Evolutionary conservation across 257 asterid species (phyloP).

Genomic region (Henckelia pumila): DNA sequence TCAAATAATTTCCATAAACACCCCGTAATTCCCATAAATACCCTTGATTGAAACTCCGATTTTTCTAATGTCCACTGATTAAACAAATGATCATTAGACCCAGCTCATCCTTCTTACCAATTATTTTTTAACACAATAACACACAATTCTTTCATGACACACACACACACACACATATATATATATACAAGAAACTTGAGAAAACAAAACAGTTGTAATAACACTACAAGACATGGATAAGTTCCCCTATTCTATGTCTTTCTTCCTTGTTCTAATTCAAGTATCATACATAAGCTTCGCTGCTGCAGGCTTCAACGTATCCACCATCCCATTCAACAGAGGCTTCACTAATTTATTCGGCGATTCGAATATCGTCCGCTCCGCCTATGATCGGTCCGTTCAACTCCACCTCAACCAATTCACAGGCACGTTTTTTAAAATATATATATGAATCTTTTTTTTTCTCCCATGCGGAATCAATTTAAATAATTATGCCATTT

Average conservation of each 20-base stretch:
- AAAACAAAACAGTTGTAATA: constrained; percentile 15
- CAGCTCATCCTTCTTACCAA: constrained; percentile 29
- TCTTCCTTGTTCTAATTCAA: constrained; percentile 30
- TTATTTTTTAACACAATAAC: constrained; percentile 8
- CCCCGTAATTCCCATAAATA: background rate
- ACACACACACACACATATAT: constrained; percentile 3
- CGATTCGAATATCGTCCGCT: constrained; percentile 49
- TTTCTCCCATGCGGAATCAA: too few species aligned
- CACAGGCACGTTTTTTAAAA: too few species aligned
- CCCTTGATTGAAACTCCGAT: constrained; percentile 32
- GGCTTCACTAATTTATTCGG: constrained; percentile 77
- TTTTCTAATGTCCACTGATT: constrained; percentile 38
- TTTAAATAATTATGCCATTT: too few species aligned
- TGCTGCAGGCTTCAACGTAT: constrained; percentile 34
- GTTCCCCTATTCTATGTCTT: constrained; percentile 23
- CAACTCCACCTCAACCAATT: constrained; percentile 71
- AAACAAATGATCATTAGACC: constrained; percentile 26
- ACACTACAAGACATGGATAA: constrained; percentile 36
- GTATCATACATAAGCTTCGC: constrained; percentile 10
- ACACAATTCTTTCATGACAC: background rate
- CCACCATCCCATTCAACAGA: constrained; percentile 47
- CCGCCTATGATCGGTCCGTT: constrained; percentile 52
- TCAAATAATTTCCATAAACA: background rate
- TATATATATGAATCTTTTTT: too few species aligned
- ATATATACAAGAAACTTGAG: constrained; percentile 22